Percentiles rank a stretch among this genome's conserved stretches.
Conservation (phyloP, 352 stramenopile species). For the Globisporangium emineosum region DNA sequence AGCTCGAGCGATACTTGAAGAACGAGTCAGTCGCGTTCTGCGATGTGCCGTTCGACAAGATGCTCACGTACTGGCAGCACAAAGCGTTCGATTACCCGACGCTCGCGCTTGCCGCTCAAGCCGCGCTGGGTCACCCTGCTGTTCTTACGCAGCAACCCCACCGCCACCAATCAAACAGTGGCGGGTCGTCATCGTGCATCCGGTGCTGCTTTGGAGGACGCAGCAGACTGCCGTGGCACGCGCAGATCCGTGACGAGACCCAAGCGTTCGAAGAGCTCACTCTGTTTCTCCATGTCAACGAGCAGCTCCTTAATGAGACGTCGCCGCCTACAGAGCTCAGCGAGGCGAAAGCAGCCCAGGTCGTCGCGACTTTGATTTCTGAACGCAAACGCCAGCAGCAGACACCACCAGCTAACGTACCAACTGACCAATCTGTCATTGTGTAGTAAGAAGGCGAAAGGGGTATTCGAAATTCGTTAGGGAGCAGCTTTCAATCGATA, state of each 20-base stretch:
- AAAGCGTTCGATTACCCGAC: constrained; percentile 27
- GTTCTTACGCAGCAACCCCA: background rate
- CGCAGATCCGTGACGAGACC: constrained; percentile 6
- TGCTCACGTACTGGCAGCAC: constrained; percentile 22
- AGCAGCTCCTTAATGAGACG: constrained; percentile 3
- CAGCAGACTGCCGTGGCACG: background rate
- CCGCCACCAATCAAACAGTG: too few species aligned
- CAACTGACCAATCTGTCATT: background rate
- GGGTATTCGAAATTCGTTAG: background rate
- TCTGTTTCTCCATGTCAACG: constrained; percentile 11
- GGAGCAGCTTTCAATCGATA: background rate
- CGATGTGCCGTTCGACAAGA: constrained; percentile 20
- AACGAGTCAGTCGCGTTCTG: constrained; percentile 18
- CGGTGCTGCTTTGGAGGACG: constrained; percentile 12
- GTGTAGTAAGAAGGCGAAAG: background rate
- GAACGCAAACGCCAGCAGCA: constrained; percentile 5
- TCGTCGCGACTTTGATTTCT: constrained; percentile 4
- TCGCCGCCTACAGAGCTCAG: background rate
- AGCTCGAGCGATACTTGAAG: constrained; percentile 23
- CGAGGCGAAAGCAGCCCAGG: background rate
- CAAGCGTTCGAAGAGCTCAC: constrained; percentile 14
- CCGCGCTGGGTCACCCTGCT: constrained; percentile 6
- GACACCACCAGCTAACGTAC: background rate
- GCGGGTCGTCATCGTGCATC: background rate
- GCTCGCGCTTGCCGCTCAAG: constrained; percentile 17